Evolutionary conservation across 2,329 filamentous ascomycete genomes (phyloP).

Genomic region (Polychaeton citri): DNA sequence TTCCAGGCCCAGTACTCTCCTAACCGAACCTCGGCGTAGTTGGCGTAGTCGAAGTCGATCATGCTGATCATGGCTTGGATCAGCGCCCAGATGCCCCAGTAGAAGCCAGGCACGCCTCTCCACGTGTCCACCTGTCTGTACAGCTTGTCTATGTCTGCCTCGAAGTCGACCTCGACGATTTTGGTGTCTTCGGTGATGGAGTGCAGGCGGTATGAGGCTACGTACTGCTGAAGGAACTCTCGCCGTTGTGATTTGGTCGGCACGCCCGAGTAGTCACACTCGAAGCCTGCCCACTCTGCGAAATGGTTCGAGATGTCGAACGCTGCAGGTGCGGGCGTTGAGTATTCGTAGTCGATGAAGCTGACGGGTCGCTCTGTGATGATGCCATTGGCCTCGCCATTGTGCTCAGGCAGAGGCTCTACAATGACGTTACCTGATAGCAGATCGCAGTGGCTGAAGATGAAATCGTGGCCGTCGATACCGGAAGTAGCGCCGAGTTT

Average conservation of each 20-base stretch:
- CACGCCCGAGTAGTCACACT: conserved; percentile 77
- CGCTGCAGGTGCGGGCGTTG: conserved; percentile 80
- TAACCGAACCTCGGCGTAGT: conserved; percentile 73
- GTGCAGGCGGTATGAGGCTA: conserved; percentile 51
- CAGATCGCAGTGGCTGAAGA: conserved; percentile 92
- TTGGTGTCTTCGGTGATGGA: conserved; percentile 28
- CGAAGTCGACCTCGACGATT: conserved; percentile 31
- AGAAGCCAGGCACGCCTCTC: conserved; percentile 80
- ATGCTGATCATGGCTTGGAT: conserved; percentile 90
- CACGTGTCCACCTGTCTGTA: conserved; percentile 74
- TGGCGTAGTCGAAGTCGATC: conserved; percentile 93
- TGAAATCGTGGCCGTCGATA: conserved; percentile 62
- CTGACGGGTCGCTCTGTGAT: conserved; percentile 36
- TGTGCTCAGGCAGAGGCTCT: conserved; percentile 33
- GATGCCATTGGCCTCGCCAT: conserved; percentile 16
- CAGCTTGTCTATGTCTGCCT: conserved; percentile 54
- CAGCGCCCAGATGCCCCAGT: conserved; percentile 85
- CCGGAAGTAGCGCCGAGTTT: conserved; percentile 66
- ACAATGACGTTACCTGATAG: conserved; percentile 95
- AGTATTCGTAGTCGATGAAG: conserved; percentile 99
- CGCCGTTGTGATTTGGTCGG: conserved; percentile 65
- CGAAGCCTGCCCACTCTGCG: conserved; percentile 94
- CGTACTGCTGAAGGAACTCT: conserved; percentile 73
- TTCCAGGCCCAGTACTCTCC: conserved; percentile 93
- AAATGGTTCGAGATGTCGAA: conserved; percentile 98